These are phyloP conservation scores for Opeltia flavorubescens DNA, from an alignment of 495 filamentous ascomycete genomes.

Conservation along the genomic window DNA sequence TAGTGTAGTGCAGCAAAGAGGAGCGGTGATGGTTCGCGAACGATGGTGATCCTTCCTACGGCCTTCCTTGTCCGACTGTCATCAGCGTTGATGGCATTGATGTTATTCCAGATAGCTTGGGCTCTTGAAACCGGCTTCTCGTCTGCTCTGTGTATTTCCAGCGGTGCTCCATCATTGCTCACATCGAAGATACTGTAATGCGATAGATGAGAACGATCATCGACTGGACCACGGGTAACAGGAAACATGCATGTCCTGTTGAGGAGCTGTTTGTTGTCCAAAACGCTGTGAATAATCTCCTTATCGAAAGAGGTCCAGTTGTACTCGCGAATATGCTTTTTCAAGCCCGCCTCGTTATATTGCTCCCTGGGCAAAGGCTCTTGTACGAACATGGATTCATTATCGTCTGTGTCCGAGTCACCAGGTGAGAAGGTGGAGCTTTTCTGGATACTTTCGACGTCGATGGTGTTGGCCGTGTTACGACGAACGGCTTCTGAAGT, in stretches of 20 bases:
- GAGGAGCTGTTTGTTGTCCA: conserved; percentile 22
- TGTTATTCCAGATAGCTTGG: conserved; percentile 17
- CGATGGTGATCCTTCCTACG: conserved; percentile 38
- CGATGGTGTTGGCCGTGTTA: conserved; percentile 1
- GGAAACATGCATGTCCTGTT: conserved; percentile 20
- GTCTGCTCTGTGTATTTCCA: conserved; percentile 16
- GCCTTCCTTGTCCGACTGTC: conserved; percentile 19
- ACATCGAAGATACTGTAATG: conserved; percentile 39
- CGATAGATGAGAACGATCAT: conserved; percentile 24
- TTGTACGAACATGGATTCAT: conserved; percentile 21
- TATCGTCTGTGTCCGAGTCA: conserved; percentile 17
- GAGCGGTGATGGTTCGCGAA: conserved; percentile 36
- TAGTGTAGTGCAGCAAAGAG: conserved; percentile 36
- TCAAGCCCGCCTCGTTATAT: conserved; percentile 23
- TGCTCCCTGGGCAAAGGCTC: conserved; percentile 12
- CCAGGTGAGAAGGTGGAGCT: conserved; percentile 16
- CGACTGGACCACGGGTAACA: conserved; percentile 13
- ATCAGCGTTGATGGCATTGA: conserved; percentile 20
- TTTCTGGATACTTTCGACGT: conserved; percentile 11
- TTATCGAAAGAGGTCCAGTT: conserved; percentile 19
- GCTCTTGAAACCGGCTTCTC: conserved; percentile 19
- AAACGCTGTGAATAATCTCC: conserved; percentile 22
- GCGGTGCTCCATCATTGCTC: conserved; percentile 23
- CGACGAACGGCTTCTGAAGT: conserved; percentile 7
- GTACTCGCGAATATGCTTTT: conserved; percentile 23